Percentiles rank a stretch among this genome's conserved stretches.
Conservation (phyloP, 2,329 filamentous ascomycete species). For the Curvularia lunata region DNA sequence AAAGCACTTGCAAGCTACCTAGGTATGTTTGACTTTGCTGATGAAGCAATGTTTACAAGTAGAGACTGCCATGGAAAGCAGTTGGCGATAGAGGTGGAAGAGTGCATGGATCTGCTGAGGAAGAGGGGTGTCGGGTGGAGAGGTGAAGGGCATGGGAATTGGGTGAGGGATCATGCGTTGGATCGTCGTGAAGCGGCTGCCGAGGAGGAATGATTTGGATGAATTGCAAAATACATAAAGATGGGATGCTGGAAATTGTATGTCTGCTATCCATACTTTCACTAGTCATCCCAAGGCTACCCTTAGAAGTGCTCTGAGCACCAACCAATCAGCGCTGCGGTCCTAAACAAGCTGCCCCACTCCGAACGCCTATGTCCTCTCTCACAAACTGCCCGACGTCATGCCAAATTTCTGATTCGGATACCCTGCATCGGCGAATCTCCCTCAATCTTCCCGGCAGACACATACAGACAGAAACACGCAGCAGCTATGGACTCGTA, state of each 20-base stretch:
- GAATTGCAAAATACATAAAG: background rate
- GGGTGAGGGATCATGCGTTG: conserved; percentile 29
- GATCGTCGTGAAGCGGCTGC: conserved; percentile 4
- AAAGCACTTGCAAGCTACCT: conserved; percentile 34
- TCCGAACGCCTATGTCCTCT: conserved; percentile 1
- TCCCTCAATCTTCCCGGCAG: background rate
- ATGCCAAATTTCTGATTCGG: conserved; percentile 7
- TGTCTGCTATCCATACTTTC: background rate
- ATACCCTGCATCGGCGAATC: conserved; percentile 2
- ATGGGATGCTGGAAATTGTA: background rate
- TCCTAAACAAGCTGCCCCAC: background rate
- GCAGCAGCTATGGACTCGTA: conserved; percentile 47
- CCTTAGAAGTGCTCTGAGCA: background rate
- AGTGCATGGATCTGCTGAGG: conserved; percentile 30
- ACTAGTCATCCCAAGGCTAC: background rate
- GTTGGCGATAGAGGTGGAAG: conserved; percentile 31
- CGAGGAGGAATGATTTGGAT: background rate
- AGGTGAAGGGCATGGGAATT: conserved; percentile 25
- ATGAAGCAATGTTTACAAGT: conserved; percentile 33
- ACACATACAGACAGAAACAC: background rate
- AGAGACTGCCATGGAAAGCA: conserved; percentile 30
- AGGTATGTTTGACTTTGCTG: conserved; percentile 27
- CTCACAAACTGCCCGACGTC: conserved; percentile 4
- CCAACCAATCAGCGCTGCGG: background rate
- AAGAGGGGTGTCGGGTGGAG: conserved; percentile 35